Evolutionary conservation across 2,329 filamentous ascomycete species (phyloP), one percentile per base, ranked within the genome.

Genomic region (Aspergillus awamori): DNA sequence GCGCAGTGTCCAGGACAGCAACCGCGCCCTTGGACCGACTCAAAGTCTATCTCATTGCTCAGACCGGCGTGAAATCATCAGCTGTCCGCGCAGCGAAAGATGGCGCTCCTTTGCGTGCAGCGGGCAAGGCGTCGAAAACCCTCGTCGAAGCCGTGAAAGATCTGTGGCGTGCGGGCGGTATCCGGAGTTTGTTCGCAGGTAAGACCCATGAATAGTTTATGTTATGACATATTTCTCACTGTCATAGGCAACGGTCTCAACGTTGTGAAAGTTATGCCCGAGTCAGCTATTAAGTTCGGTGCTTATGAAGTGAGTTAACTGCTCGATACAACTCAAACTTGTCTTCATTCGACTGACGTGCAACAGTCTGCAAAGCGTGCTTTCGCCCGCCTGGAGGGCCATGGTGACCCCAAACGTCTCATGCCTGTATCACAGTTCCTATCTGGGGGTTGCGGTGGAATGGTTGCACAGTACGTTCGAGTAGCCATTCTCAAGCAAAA

Each of bases 241-340:
- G 8, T 26, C 22, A 7, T 69, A 96, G 93, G 95, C 39, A 99
- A 99, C 72, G 95, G 95, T 3, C 82, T 99, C 68, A 99, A 99
- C 69, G 93, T 99, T 2, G 78, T 97, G 72, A 99, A 99, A 77
- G 95, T 99, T 63, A 97, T 98, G 92, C 95, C 95, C 0, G 95
- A 99, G 80, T 97, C 94, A 28, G 94, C 95, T 26, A 97, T 99
- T 74, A 96, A 97, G 78, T 99, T 99, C 75, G 95, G 95, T 62
- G 94, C 93, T 20, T 99, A 97, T 73, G 95, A 99, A 80, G 86
- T 86, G 75, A 70, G 77, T 62, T 63, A 28, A 36, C 11, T 15
- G 33, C 6, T 45, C 24, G 45, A 28, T 45, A 17, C 28, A n/a
- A 36, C 45, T 11, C 43, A 53, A 28, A 36, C 13, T 26, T 39